Base-by-base conservation (phyloP, 1,284 basidiomycete species). In the Cutaneotrichosporon sp. region DNA sequence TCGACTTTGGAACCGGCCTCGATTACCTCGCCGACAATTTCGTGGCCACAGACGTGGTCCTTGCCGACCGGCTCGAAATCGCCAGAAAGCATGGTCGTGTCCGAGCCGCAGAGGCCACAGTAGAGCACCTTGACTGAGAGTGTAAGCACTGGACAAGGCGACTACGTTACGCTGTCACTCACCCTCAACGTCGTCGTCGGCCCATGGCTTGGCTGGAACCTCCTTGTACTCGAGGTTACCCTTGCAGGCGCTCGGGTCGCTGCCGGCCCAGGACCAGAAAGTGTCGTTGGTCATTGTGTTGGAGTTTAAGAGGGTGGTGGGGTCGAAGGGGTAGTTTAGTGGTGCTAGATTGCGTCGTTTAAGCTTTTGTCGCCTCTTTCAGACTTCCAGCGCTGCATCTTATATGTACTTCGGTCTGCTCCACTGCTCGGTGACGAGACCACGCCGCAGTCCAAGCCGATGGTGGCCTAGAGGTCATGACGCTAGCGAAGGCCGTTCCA, bases 121-220 rank as follows among this genome's bases (percentile, higher is more conserved):
- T 54, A 52, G 26, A 34, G 49, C 15, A 58, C 41, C 47, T 49
- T 52, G 43, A 58, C 56, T 57, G 48, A 30, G 10, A 30, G 26
- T 30, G 7, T 10, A 30, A 30, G 10, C 26, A 30, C 10, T 13
- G n/a, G n/a, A n/a, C n/a, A n/a, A n/a, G n/a, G n/a, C n/a, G n/a
- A n/a, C n/a, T n/a, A n/a, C n/a, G n/a, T n/a, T n/a, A n/a, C n/a
- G 18, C 37, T 13, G 12, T 15, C 8, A 62, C 69, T 60, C 59
- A 67, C 69, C 67, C 34, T 76, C 75, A 34, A 77, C 66, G 52
- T 76, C 75, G 49, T 69, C 69, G 40, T 74, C 71, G 18, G 67
- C 68, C 55, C 69, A 76, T 20, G 63, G 49, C 62, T 76, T 74
- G 34, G 70, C 69, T 49, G 66, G 56, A 55, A 72, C 70, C 42